A percentile compares a stretch with the other conserved stretches of the same genome.
Evolutionary conservation across 305 asterid species (phyloP).

Genomic region (Plantago lanceolata): DNA sequence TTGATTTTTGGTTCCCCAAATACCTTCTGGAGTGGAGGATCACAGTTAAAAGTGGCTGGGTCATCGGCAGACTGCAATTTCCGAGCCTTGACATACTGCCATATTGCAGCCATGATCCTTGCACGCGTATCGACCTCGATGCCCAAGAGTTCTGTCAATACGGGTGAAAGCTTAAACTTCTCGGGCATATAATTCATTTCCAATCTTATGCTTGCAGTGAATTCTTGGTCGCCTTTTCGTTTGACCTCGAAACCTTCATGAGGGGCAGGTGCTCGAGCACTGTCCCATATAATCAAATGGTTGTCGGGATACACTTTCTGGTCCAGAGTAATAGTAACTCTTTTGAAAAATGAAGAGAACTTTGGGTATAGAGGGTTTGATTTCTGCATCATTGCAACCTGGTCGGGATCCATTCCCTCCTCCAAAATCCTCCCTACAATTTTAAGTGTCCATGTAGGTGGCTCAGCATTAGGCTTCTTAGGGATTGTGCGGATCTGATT

Average conservation of each 20-base stretch:
- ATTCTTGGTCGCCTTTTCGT: slow-evolving; percentile 93
- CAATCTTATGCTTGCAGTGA: slow-evolving; percentile 65
- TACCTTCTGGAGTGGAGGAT: slow-evolving; percentile 77
- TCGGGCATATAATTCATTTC: slow-evolving; percentile 91
- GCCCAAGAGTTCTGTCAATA: slow-evolving; percentile 79
- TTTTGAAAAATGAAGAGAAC: slow-evolving; percentile 82
- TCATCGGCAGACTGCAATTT: slow-evolving; percentile 84
- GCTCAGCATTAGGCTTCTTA: slow-evolving; percentile 84
- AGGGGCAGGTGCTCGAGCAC: slow-evolving; percentile 73
- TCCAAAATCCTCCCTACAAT: slow-evolving; percentile 88
- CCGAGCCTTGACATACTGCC: slow-evolving; percentile 93
- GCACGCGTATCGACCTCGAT: slow-evolving; percentile 91
- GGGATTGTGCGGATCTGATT: slow-evolving; percentile 76
- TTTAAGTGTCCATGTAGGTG: slow-evolving; percentile 94
- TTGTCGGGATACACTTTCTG: slow-evolving; percentile 83
- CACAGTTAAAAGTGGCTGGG: slow-evolving; percentile 80
- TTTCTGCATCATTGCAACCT: slow-evolving; percentile 75
- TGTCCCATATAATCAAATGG: slow-evolving; percentile 86
- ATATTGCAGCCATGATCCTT: slow-evolving; percentile 81
- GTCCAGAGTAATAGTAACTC: slow-evolving; percentile 81
- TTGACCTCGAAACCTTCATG: slow-evolving; percentile 95
- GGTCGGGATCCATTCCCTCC: slow-evolving; percentile 90
- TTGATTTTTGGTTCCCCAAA: slow-evolving; percentile 70
- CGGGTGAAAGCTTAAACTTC: slow-evolving; percentile 71
- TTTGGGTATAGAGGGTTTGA: slow-evolving; percentile 65